These are phyloP conservation scores for Phytophthora megakarya DNA, from an alignment of 352 stramenopile genomes.

Conservation along the genomic window DNA sequence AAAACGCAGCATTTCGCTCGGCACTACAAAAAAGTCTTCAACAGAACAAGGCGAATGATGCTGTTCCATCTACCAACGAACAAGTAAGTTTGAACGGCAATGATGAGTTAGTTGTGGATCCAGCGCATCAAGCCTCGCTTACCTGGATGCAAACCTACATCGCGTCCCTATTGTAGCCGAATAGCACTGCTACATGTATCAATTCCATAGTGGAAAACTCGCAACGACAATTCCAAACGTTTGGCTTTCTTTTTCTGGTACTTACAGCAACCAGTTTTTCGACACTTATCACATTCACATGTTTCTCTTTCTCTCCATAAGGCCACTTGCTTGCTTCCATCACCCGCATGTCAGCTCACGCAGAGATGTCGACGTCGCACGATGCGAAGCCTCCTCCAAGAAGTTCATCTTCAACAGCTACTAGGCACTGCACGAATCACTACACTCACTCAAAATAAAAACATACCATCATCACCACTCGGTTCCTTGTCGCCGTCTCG, in stretches of 20 bases:
- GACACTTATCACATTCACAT: slow-evolving; percentile 42
- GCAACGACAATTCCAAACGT: slow-evolving; percentile 30
- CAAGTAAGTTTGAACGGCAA: neutral
- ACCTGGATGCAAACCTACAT: slow-evolving; percentile 38
- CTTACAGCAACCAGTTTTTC: slow-evolving; percentile 39
- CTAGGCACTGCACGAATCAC: slow-evolving; percentile 42
- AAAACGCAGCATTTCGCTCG: slow-evolving; percentile 47
- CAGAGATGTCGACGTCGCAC: slow-evolving; percentile 18
- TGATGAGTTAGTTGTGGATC: slow-evolving; percentile 3
- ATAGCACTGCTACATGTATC: neutral
- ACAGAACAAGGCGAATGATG: slow-evolving; percentile 2
- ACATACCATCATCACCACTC: slow-evolving; percentile 22
- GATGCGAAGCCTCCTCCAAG: slow-evolving; percentile 31
- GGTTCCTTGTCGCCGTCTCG: slow-evolving; percentile 20
- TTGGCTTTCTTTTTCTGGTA: slow-evolving; percentile 31
- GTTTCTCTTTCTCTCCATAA: slow-evolving; percentile 34
- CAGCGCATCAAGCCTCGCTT: slow-evolving; percentile 25
- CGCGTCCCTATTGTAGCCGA: slow-evolving; percentile 24
- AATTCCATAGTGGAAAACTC: slow-evolving; percentile 2
- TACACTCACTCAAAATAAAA: slow-evolving; percentile 41
- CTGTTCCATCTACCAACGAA: slow-evolving; percentile 2
- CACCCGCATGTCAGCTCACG: slow-evolving; percentile 15
- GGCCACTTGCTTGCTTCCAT: slow-evolving; percentile 19
- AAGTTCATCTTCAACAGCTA: slow-evolving; percentile 49
- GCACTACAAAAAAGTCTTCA: slow-evolving; percentile 40